Evolutionary conservation across 164 flowering plant genomes (phyloP).

Genomic region (Akebia trifoliata): DNA sequence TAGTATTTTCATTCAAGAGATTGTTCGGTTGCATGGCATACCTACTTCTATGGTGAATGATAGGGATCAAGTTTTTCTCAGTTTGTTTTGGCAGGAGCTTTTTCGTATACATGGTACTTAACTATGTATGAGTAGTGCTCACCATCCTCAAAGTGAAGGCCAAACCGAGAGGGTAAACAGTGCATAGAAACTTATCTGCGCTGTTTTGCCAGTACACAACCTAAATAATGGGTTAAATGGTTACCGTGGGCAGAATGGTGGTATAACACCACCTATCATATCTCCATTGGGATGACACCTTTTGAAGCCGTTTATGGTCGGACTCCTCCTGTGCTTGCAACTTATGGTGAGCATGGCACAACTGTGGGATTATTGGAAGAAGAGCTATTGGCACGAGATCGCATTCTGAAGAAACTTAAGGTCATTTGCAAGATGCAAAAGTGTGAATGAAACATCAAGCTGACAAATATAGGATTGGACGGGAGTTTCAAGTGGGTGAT

Average conservation of each 20-base stretch:
- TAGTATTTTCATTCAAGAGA: background rate
- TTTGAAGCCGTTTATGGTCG: background rate
- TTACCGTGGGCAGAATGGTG: background rate
- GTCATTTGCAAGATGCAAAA: background rate
- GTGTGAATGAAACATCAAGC: background rate
- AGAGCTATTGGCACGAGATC: background rate
- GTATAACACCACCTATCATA: background rate
- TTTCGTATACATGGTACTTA: background rate
- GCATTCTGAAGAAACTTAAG: background rate
- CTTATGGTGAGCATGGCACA: background rate
- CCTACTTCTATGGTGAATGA: background rate
- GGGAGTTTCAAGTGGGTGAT: background rate
- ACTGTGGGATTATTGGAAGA: background rate
- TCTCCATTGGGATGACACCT: background rate
- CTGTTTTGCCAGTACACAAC: background rate
- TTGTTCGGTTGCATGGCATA: background rate
- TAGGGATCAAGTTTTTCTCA: background rate
- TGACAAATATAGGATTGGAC: background rate
- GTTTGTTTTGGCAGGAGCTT: background rate
- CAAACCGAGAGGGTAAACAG: background rate
- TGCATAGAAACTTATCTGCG: background rate
- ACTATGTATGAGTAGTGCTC: background rate
- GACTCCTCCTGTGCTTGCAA: background rate
- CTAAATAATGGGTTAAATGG: background rate
- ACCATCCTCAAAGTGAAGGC: background rate